These are phyloP conservation scores for Phialemoniopsis sp. DNA, from an alignment of 2,329 filamentous ascomycete genomes.

Conservation along the genomic window DNA sequence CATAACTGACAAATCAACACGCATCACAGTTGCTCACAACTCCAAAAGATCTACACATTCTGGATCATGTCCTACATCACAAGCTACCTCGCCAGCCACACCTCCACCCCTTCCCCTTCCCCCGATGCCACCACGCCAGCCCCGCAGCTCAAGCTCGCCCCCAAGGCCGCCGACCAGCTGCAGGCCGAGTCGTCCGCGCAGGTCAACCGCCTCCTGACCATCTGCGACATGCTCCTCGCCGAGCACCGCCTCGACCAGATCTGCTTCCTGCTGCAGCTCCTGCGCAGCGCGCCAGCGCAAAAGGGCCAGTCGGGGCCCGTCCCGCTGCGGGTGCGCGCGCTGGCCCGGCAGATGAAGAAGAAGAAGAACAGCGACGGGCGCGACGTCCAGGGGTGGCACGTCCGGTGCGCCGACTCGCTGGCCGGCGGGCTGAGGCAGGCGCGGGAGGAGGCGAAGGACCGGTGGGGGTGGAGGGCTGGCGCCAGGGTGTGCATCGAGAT, in stretches of 20 bases:
- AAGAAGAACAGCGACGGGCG: constrained; percentile 3
- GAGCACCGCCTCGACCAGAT: constrained; percentile 9
- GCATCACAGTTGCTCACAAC: too few relatives aligned
- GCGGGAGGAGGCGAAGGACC: neutral
- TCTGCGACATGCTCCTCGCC: constrained; percentile 9
- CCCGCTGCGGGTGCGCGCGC: constrained; percentile 3
- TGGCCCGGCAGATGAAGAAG: constrained; percentile 5
- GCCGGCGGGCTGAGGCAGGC: constrained; percentile 1
- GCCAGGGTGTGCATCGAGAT: neutral
- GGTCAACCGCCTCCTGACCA: constrained; percentile 8
- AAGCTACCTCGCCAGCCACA: constrained; percentile 1
- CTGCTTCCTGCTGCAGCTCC: constrained; percentile 8
- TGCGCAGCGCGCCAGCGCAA: constrained; percentile 1
- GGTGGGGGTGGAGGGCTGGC: neutral
- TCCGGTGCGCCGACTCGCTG: constrained; percentile 5
- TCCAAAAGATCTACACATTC: constrained; percentile 2
- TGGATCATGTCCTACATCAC: constrained; percentile 8
- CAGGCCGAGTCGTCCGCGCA: constrained; percentile 5
- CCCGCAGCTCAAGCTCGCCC: neutral
- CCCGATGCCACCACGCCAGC: too few relatives aligned
- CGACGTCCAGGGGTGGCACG: constrained; percentile 5
- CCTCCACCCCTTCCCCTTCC: neutral
- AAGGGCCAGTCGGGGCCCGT: constrained; percentile 6
- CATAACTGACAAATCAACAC: too few relatives aligned
- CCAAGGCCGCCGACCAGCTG: constrained; percentile 1